These are phyloP conservation scores for Millerozyma acaciae DNA, from an alignment of 805 yeast genomes.

Conservation along the genomic window DNA sequence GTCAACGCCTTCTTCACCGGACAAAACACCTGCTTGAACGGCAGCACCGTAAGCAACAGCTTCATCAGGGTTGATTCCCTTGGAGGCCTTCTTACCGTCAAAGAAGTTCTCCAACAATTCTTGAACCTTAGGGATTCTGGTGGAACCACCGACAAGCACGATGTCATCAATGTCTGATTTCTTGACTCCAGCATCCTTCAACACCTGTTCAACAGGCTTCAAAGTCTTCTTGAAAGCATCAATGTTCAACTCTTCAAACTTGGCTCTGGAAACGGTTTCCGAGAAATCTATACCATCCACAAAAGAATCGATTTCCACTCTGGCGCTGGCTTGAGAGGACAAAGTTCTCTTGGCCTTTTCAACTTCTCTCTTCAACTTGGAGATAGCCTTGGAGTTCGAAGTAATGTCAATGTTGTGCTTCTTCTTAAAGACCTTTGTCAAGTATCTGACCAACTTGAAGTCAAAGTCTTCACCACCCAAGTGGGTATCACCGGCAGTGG, in stretches of 20 bases:
- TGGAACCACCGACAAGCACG: constrained; percentile 48
- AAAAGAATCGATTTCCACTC: constrained; percentile 45
- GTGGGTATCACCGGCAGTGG: constrained; percentile 50
- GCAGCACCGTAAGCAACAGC: constrained; percentile 73
- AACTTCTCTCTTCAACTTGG: constrained; percentile 46
- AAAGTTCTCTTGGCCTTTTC: constrained; percentile 49
- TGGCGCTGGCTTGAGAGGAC: constrained; percentile 41
- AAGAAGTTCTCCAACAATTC: constrained; percentile 44
- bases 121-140: constrained; percentile 49
- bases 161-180: constrained; percentile 44
- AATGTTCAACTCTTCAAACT: constrained; percentile 46
- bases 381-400: constrained; percentile 38
- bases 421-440: constrained; percentile 42
- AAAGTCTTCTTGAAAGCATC: constrained; percentile 43
- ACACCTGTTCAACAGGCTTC: constrained; percentile 45
- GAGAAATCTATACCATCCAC: constrained; percentile 48
- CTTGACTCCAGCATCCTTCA: constrained; percentile 43
- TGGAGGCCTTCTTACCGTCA: constrained; percentile 54
- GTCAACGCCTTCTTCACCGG: constrained; percentile 95
- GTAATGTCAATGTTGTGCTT: constrained; percentile 42
- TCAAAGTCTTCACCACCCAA: constrained; percentile 51
- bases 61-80: constrained; percentile 49
- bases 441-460: constrained; percentile 41
- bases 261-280: constrained; percentile 44
- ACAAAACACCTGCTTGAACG: constrained; percentile 97